Conservation (phyloP, 176 grass and related monocot genomes). For the Phoenix dactylifera region DNA sequence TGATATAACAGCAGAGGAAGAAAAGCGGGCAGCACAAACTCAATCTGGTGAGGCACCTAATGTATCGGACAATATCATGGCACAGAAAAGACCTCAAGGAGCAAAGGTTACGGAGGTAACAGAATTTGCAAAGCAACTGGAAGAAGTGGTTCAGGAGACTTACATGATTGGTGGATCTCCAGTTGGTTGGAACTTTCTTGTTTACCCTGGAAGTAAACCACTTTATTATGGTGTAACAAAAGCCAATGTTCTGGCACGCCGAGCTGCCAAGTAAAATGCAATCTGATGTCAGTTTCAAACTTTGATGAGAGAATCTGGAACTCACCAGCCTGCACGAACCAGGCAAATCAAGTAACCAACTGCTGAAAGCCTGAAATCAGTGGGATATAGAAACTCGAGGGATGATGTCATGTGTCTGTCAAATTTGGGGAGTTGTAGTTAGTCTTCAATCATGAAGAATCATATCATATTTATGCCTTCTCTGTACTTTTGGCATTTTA, state of each 20-base stretch:
- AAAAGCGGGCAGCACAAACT: constrained; percentile 20
- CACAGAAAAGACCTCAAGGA: background rate
- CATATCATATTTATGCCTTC: too few relatives aligned
- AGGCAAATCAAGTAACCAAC: too few relatives aligned
- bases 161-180: constrained; percentile 83
- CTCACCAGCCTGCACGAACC: too few relatives aligned
- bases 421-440: too few relatives aligned
- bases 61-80: constrained; percentile 11
- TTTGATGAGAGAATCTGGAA: too few relatives aligned
- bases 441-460: too few relatives aligned
- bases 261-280: constrained; percentile 14
- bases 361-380: too few relatives aligned
- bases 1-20: constrained; percentile 22
- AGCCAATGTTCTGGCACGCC: constrained; percentile 34
- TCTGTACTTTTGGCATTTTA: too few relatives aligned
- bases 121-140: constrained; percentile 28
- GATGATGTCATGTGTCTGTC: too few relatives aligned
- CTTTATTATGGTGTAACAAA: constrained; percentile 44
- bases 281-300: too few relatives aligned
- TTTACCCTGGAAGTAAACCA: constrained; percentile 26
- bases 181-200: constrained; percentile 70
- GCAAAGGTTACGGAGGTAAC: constrained; percentile 10
- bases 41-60: background rate
- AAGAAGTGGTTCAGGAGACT: constrained; percentile 34
- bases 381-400: too few relatives aligned